phyloP scores from a whole-genome alignment of 2,329 filamentous ascomycete genomes.

The Claviceps sorghi region DNA sequence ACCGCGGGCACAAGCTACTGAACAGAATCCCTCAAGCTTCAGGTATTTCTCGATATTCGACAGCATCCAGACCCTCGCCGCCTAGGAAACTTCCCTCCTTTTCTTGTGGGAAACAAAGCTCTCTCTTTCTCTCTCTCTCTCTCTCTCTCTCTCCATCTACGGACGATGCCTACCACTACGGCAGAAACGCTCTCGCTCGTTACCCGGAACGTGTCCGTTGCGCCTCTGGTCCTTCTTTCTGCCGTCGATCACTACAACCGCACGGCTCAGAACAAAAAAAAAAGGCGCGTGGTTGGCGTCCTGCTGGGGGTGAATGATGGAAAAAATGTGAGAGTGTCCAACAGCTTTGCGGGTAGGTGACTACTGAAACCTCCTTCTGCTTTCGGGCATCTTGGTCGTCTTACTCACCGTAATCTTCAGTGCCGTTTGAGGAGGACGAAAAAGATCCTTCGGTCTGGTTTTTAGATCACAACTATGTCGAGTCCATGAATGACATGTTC shows the following conservation, averaged over 20 bases:
- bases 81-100: background rate
- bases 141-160: background rate
- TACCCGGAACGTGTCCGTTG: constrained; percentile 88
- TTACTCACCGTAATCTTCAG: constrained; percentile 29
- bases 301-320: constrained; percentile 91
- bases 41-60: background rate
- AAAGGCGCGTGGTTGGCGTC: constrained; percentile 82
- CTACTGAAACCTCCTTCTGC: background rate
- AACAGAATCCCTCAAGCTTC: background rate
- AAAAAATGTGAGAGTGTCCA: constrained; percentile 90
- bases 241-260: constrained; percentile 97
- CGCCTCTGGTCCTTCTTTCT: constrained; percentile 91
- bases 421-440: constrained; percentile 97
- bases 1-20: background rate
- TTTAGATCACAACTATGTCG: constrained; percentile 97
- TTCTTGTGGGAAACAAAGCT: background rate
- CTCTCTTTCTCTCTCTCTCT: background rate
- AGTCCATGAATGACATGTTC: constrained; percentile 99
- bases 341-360: constrained; percentile 82
- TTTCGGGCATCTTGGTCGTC: constrained; percentile 5
- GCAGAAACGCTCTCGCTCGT: constrained; percentile 93
- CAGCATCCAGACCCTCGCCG: background rate
- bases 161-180: constrained; percentile 84
- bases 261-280: constrained; percentile 71
- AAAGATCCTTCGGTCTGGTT: constrained; percentile 99